These are phyloP conservation scores for Geotrichum europaeum DNA, from an alignment of 1,139 yeast genomes.

Conservation along the genomic window DNA sequence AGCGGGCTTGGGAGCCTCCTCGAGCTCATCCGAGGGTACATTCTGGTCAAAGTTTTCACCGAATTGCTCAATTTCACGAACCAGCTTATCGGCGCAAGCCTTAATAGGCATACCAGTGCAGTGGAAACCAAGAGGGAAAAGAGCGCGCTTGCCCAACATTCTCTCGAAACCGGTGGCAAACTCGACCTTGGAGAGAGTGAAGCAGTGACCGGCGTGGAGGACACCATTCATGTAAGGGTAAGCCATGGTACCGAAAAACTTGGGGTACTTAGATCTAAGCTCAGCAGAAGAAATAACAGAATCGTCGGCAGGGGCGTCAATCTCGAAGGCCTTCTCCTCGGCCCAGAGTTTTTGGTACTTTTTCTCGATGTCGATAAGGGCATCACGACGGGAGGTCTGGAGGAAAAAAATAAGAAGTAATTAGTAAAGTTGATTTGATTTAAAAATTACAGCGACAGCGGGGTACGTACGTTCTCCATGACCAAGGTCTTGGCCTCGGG, in stretches of 20 bases:
- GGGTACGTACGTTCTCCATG: slow-evolving; percentile 37
- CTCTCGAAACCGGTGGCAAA: slow-evolving; percentile 92
- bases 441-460: background rate
- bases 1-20: slow-evolving; percentile 36
- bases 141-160: slow-evolving; percentile 86
- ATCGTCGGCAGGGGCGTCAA: slow-evolving; percentile 79
- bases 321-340: slow-evolving; percentile 76
- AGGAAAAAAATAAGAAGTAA: background rate
- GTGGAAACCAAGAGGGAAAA: slow-evolving; percentile 96
- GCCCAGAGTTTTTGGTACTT: slow-evolving; percentile 85
- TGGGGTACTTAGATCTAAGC: slow-evolving; percentile 74
- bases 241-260: slow-evolving; percentile 91
- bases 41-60: slow-evolving; percentile 76
- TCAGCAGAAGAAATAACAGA: slow-evolving; percentile 60
- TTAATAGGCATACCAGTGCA: slow-evolving; percentile 99
- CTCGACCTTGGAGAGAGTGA: slow-evolving; percentile 92
- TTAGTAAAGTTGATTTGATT: background rate
- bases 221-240: slow-evolving; percentile 99
- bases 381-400: slow-evolving; percentile 85
- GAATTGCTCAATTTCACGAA: slow-evolving; percentile 85
- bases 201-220: slow-evolving; percentile 95
- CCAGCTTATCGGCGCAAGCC: slow-evolving; percentile 93
- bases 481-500: slow-evolving; percentile 34
- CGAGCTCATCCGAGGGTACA: slow-evolving; percentile 53
- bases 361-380: slow-evolving; percentile 81